Evolutionary conservation across 2,329 filamentous ascomycete genomes (phyloP).

Genomic region (Chrysoporthe deuterocubensis): DNA sequence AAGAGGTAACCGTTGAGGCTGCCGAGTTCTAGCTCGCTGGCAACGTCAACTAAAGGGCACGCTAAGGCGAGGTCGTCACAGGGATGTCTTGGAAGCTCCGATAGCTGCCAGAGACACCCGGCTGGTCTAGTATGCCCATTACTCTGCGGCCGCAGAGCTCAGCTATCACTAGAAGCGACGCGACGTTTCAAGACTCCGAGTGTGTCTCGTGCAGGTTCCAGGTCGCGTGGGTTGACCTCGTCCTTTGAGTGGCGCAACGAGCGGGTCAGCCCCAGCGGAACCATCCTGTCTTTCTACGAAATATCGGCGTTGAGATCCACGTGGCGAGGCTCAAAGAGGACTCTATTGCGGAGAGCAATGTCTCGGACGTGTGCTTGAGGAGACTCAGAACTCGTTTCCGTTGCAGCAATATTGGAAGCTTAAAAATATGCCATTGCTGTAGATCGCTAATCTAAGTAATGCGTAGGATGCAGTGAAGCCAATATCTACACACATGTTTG

Average conservation of each 20-base stretch:
- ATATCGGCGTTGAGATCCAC: constrained; percentile 4
- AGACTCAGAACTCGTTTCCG: constrained; percentile 17
- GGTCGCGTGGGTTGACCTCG: background rate
- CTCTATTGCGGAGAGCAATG: constrained; percentile 9
- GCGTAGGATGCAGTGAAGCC: constrained; percentile 9
- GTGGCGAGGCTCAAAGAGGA: constrained; percentile 13
- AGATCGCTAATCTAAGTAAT: constrained; percentile 2
- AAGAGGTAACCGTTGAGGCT: no score
- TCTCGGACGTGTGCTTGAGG: constrained; percentile 13
- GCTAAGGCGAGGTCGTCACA: no score
- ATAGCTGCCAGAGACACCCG: background rate
- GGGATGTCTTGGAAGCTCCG: background rate
- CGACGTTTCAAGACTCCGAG: background rate
- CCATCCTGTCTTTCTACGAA: background rate
- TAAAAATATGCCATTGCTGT: background rate
- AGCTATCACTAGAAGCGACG: background rate
- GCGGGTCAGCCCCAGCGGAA: background rate
- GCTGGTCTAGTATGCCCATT: background rate
- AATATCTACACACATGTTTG: constrained; percentile 6
- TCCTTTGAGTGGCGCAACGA: background rate
- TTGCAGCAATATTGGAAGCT: constrained; percentile 2
- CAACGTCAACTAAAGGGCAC: no score
- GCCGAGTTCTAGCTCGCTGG: no score
- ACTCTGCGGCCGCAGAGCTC: background rate
- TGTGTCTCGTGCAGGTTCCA: background rate